A percentile compares a stretch with the other conserved stretches of the same genome.
Evolutionary conservation across 768 basidiomycete genomes (phyloP).

Genomic region (Mycena galopus): DNA sequence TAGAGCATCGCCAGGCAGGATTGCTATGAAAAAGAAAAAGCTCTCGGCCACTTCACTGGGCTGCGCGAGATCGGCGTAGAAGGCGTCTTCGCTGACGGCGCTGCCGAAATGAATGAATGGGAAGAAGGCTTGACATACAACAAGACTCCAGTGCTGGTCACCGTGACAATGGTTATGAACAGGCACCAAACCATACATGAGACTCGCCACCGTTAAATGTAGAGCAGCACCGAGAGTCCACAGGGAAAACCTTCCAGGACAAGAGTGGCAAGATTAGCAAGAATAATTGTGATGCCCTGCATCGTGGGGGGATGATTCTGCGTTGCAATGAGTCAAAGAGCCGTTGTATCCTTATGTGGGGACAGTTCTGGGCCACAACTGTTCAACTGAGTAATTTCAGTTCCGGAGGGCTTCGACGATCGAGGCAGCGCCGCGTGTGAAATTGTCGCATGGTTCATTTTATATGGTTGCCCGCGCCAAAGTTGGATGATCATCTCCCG

Average conservation of each 20-base stretch:
- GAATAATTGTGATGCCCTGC: slow-evolving; percentile 9
- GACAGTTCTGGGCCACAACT: too few species aligned
- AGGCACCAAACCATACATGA: neutral
- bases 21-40: neutral
- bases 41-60: slow-evolving; percentile 3
- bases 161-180: neutral
- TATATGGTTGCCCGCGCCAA: too few species aligned
- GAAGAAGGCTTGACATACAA: slow-evolving; percentile 22
- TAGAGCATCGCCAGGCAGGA: slow-evolving; percentile 6
- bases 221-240: slow-evolving; percentile 28
- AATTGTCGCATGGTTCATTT: too few species aligned
- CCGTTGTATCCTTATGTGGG: too few species aligned
- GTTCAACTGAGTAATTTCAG: too few species aligned
- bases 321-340: too few species aligned
- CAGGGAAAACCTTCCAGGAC: slow-evolving; percentile 29
- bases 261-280: slow-evolving; percentile 28
- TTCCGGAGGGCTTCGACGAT: too few species aligned
- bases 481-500: too few species aligned
- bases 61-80: slow-evolving; percentile 24
- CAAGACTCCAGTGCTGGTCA: slow-evolving; percentile 32
- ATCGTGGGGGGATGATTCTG: too few species aligned
- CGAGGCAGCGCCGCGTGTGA: too few species aligned
- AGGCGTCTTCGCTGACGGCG: neutral
- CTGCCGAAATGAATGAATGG: too few species aligned
- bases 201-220: slow-evolving; percentile 9